Conservation (phyloP, 2,329 filamentous ascomycete genomes). For the Phialophora expanda region DNA sequence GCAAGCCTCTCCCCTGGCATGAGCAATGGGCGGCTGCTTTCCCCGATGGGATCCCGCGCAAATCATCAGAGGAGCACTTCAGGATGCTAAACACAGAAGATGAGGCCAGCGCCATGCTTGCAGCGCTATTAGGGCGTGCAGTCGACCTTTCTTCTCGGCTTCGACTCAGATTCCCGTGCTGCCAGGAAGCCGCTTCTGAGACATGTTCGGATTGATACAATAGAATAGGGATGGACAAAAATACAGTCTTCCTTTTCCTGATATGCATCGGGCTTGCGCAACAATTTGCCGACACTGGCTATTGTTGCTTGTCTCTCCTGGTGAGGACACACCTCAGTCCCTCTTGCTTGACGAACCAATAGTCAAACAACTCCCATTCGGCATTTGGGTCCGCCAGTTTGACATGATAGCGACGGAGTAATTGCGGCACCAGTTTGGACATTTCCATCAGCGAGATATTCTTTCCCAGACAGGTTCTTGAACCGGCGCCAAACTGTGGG, state of each 20-base stretch:
- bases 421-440: slow-evolving; percentile 39
- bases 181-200: background rate
- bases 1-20: background rate
- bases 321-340: slow-evolving; percentile 22
- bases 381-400: slow-evolving; percentile 31
- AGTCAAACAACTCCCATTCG: slow-evolving; percentile 40
- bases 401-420: slow-evolving; percentile 35
- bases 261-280: background rate
- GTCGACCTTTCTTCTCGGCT: background rate
- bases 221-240: background rate
- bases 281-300: background rate
- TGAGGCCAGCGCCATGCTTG: background rate
- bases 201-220: background rate
- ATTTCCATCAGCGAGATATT: slow-evolving; percentile 41
- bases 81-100: background rate
- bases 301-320: slow-evolving; percentile 7
- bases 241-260: background rate
- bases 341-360: slow-evolving; percentile 57
- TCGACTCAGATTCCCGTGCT: background rate
- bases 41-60: background rate
- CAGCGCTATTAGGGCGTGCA: background rate
- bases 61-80: background rate
- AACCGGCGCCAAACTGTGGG: slow-evolving; percentile 56
- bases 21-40: background rate
- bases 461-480: slow-evolving; percentile 49